Evolutionary conservation across 140 eudicot species (phyloP), one percentile per base, ranked within the genome.

Genomic region (Senecio squalidus): DNA sequence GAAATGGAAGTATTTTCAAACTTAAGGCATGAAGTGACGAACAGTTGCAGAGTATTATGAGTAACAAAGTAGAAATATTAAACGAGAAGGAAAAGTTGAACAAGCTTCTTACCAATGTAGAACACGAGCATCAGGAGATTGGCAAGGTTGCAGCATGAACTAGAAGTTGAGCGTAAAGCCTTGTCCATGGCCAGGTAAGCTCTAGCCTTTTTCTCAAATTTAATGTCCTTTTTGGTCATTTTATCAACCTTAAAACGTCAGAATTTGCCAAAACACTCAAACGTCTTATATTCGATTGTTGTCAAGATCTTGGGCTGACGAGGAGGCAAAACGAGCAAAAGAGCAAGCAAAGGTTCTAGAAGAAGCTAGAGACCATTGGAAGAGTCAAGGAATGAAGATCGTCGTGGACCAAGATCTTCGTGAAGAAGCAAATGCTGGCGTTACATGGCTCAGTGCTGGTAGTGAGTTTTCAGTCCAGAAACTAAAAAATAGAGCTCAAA

Each of bases 1-100:
- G 88, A 92, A 71, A 92, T 92, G 98, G 98, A 92, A 73, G 69
- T 92, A 50, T 74, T 92, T 54, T 81, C 96, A 28, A 82, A 76
- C 68, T 65, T 92, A 47, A 80, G 92, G 67, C 88, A 65, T 61
- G 98, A 92, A 60, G 75, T 25, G 96, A 92, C 62, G 93, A 51
- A 26, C 14, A 26, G 38, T 52, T 52, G 58, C 8, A 27, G n/a
- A 7, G 24, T n/a, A 52, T 27, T 5, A 52, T 52, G 58, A 27
- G 58, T 3, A 27, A 15, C 24, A 52, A 52, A 26, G 39, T 27
- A 25, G 58, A 52, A 11, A 27, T 52, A 8, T 52, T 29, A 15
- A 6, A 27, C 27, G 39, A 52, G 22, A 26, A 52, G 22, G 23
- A 52, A 52, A 25, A 21, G 10, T 11, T 51, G 4, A 51, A 25